Conservation (phyloP, 1,284 basidiomycete species). For the Naganishia sp. region DNA sequence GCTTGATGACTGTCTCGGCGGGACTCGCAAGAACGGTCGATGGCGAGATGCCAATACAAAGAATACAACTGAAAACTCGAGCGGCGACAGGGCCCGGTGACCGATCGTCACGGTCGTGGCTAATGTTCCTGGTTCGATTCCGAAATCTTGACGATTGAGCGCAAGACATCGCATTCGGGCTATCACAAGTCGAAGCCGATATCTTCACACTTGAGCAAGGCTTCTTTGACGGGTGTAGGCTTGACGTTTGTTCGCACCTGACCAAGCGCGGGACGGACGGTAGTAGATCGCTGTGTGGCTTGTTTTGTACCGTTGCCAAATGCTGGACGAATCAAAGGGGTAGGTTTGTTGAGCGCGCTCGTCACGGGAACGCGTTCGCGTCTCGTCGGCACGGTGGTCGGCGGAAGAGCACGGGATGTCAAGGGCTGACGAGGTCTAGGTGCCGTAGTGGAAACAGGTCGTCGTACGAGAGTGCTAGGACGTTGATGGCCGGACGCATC, state of each 20-base stretch:
- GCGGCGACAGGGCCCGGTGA: too few relatives aligned
- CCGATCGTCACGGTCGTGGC: too few relatives aligned
- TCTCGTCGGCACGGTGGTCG: not conserved
- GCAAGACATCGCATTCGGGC: not conserved
- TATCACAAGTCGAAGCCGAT: slow-evolving; percentile 17
- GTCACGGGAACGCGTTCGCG: not conserved
- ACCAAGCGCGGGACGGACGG: not conserved
- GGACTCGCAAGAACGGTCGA: too few relatives aligned
- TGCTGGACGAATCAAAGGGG: not conserved
- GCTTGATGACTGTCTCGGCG: too few relatives aligned
- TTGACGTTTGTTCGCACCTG: slow-evolving; percentile 8
- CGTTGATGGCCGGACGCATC: not conserved
- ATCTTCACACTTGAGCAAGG: slow-evolving; percentile 21
- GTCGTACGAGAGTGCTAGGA: not conserved
- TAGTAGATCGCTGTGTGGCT: not conserved
- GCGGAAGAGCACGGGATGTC: not conserved
- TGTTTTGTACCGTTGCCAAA: not conserved
- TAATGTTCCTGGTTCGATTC: too few relatives aligned
- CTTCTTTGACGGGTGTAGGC: not conserved
- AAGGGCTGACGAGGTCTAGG: not conserved
- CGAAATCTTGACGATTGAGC: too few relatives aligned
- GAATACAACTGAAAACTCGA: not conserved
- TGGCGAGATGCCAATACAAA: not conserved
- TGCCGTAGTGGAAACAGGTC: not conserved
- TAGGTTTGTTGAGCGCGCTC: not conserved